A percentile compares a stretch with the other conserved stretches of the same genome.
These are phyloP conservation scores for Chaetothyriales sp. DNA, from an alignment of 2,329 filamentous ascomycete genomes.

Conservation along the genomic window DNA sequence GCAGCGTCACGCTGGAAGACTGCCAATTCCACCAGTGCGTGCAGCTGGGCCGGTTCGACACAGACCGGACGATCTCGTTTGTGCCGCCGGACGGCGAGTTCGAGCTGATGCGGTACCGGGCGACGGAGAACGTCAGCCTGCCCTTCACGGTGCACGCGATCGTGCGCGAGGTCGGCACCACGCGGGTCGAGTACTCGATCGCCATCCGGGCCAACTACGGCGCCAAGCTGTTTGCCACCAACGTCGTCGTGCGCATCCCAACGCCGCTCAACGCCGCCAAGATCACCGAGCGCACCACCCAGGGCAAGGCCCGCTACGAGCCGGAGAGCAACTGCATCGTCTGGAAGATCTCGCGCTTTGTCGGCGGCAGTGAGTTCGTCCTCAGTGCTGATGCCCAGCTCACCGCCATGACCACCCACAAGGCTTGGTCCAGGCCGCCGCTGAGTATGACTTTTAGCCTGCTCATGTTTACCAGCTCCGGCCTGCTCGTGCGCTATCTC, in stretches of 20 bases:
- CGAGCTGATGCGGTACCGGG: constrained; percentile 95
- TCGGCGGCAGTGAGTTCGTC: constrained; percentile 92
- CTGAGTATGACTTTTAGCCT: constrained; percentile 83
- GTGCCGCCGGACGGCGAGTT: constrained; percentile 95
- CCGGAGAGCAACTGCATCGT: constrained; percentile 95
- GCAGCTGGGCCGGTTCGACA: constrained; percentile 91
- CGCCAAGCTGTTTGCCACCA: constrained; percentile 89
- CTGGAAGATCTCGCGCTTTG: constrained; percentile 98
- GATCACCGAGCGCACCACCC: constrained; percentile 81
- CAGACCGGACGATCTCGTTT: constrained; percentile 91
- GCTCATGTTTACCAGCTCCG: constrained; percentile 95
- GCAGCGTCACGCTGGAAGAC: constrained; percentile 89
- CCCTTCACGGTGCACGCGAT: constrained; percentile 99
- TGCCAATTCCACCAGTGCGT: constrained; percentile 99
- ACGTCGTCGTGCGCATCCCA: constrained; percentile 84
- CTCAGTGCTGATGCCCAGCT: constrained; percentile 84
- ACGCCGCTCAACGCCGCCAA: constrained; percentile 92
- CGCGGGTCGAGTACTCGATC: constrained; percentile 97
- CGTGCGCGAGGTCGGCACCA: constrained; percentile 91
- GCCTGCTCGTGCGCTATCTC: constrained; percentile 78
- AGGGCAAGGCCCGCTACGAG: constrained; percentile 97
- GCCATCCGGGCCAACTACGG: constrained; percentile 95
- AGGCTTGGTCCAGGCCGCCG: constrained; percentile 88
- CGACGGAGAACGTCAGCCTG: constrained; percentile 94
- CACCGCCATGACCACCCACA: constrained; percentile 95